These are phyloP conservation scores for Hydrangea macrophylla DNA, from an alignment of 148 eudicot species.

Conservation along the genomic window DNA sequence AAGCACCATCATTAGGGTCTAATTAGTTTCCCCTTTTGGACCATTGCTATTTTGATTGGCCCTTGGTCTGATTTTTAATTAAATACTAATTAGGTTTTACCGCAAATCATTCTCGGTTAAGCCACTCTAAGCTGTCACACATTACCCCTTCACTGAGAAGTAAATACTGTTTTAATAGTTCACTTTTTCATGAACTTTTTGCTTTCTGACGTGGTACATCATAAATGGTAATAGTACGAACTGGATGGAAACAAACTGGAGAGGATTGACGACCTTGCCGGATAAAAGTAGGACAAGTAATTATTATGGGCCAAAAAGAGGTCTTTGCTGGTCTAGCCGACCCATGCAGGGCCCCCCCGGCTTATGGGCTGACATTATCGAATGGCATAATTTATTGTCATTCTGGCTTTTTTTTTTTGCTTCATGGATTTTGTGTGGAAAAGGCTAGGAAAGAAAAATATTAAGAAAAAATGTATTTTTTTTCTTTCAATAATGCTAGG, in stretches of 20 bases:
- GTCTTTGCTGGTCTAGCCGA: no score
- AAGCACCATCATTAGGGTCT: neutral
- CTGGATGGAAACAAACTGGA: neutral
- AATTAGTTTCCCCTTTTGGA: neutral
- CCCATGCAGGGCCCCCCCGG: no score
- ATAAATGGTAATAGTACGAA: neutral
- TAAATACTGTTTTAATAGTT: neutral
- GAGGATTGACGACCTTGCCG: neutral
- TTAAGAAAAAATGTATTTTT: no score
- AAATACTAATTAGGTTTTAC: neutral
- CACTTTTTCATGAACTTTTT: neutral
- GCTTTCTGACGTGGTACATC: neutral
- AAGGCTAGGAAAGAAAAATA: no score
- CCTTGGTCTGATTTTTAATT: neutral
- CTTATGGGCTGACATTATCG: no score
- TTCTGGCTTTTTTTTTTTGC: no score
- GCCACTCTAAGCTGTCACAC: neutral
- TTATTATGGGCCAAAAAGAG: no score
- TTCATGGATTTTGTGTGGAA: no score
- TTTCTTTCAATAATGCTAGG: no score
- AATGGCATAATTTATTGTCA: no score
- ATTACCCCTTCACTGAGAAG: conserved; percentile 1
- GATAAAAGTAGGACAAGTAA: neutral
- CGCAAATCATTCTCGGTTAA: neutral
- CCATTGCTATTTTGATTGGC: neutral